A percentile compares a stretch with the other conserved stretches of the same genome.
Conservation (phyloP, 1,284 basidiomycete species). For the Moesziomyces globuligerus region DNA sequence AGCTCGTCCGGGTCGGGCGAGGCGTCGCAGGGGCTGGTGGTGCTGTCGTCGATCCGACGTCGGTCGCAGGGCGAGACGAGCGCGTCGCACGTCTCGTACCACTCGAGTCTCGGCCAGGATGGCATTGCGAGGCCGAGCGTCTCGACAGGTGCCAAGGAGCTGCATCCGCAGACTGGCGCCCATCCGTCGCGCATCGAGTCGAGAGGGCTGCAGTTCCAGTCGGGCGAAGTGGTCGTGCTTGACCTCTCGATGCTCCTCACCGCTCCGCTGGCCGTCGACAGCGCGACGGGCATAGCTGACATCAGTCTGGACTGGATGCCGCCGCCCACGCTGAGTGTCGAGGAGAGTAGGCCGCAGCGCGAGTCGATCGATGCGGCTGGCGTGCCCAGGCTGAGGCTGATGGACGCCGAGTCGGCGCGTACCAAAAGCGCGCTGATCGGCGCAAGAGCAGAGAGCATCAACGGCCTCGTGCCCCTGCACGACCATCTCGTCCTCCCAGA, state of each 20-base stretch:
- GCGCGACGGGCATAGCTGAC: too few species aligned
- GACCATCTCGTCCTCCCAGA: slow-evolving; percentile 3
- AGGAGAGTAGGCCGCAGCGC: slow-evolving; percentile 4
- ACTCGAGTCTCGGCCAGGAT: slow-evolving; percentile 23
- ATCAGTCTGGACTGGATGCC: slow-evolving; percentile 12
- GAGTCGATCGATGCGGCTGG: slow-evolving; percentile 12
- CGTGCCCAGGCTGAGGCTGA: slow-evolving; percentile 4
- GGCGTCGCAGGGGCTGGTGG: slow-evolving; percentile 11
- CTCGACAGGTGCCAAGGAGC: slow-evolving; percentile 15
- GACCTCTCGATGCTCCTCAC: slow-evolving; percentile 16
- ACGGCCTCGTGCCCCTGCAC: slow-evolving; percentile 16
- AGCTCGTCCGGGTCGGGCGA: background rate
- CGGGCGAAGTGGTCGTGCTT: slow-evolving; percentile 16
- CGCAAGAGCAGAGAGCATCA: slow-evolving; percentile 11
- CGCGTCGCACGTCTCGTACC: slow-evolving; percentile 4
- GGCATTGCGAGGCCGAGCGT: slow-evolving; percentile 9
- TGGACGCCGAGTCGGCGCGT: slow-evolving; percentile 24
- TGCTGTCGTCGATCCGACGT: slow-evolving; percentile 21
- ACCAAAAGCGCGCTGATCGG: slow-evolving; percentile 7
- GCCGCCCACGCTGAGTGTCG: background rate
- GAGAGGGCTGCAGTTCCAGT: slow-evolving; percentile 5
- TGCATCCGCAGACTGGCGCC: slow-evolving; percentile 14
- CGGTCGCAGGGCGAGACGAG: background rate
- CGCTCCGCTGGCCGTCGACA: background rate
- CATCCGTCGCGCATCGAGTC: background rate